These are phyloP conservation scores for Fusarium brachygibbosum DNA, from an alignment of 2,329 filamentous ascomycete species.

Conservation along the genomic window DNA sequence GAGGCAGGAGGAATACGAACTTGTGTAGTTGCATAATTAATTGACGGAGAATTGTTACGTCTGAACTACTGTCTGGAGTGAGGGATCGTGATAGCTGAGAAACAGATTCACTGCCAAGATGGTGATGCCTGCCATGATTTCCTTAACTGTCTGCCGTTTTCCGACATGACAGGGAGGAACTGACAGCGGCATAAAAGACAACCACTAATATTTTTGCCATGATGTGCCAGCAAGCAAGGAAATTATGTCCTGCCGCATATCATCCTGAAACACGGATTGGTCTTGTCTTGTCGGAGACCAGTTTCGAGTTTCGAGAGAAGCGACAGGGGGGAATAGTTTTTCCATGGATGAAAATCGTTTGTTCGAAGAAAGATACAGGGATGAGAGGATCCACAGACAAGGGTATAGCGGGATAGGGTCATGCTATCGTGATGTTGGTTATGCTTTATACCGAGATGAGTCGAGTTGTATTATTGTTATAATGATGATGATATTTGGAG, in stretches of 20 bases:
- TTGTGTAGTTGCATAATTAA: constrained; percentile 5
- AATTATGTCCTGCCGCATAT: constrained; percentile 2
- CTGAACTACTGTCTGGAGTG: constrained; percentile 7
- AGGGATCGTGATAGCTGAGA: constrained; percentile 1
- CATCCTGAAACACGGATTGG: constrained; percentile 37
- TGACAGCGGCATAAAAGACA: constrained; percentile 7
- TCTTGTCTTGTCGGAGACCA: constrained; percentile 26
- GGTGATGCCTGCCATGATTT: background rate
- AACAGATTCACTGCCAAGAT: constrained; percentile 2
- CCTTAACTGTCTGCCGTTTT: constrained; percentile 7
- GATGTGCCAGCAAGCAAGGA: background rate
- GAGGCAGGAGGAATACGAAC: background rate
- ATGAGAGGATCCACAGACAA: constrained; percentile 18
- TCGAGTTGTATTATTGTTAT: background rate
- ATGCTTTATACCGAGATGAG: constrained; percentile 3
- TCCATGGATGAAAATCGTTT: constrained; percentile 39
- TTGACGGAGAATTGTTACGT: constrained; percentile 19
- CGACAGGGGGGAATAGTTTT: constrained; percentile 29
- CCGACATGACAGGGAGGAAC: constrained; percentile 16
- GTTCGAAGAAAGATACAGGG: constrained; percentile 5
- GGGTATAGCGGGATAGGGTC: background rate
- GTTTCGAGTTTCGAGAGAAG: constrained; percentile 31
- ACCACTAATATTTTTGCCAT: constrained; percentile 8
- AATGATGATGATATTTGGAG: background rate
- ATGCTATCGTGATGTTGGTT: constrained; percentile 4